Evolutionary conservation across 2,329 filamentous ascomycete species (phyloP).

Genomic region (Botrytis hyacinthi): DNA sequence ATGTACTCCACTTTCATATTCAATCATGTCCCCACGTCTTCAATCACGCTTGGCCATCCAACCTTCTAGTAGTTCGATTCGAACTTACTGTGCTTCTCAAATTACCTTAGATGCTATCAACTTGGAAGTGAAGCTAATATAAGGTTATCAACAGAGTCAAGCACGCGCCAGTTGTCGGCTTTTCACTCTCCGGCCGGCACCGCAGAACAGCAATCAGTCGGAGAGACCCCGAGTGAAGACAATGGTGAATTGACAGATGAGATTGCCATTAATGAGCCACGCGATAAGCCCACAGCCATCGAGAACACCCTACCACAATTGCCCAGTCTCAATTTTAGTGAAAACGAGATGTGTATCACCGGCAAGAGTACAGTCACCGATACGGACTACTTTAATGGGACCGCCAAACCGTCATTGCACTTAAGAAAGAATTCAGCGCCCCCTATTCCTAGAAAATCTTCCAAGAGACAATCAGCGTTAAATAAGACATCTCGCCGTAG

Average conservation of each 20-base stretch:
- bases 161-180: not conserved
- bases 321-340: slow-evolving; percentile 14
- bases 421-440: slow-evolving; percentile 27
- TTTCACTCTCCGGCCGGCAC: not conserved
- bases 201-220: not conserved
- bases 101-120: not conserved
- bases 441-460: slow-evolving; percentile 31
- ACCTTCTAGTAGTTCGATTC: too few species aligned
- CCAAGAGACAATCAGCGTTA: slow-evolving; percentile 26
- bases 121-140: slow-evolving; percentile 2
- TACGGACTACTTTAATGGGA: not conserved
- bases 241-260: not conserved
- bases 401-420: slow-evolving; percentile 16
- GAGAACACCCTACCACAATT: slow-evolving; percentile 3
- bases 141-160: not conserved
- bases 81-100: too few species aligned
- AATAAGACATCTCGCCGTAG: slow-evolving; percentile 17
- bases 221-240: not conserved
- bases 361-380: not conserved
- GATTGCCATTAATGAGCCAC: not conserved
- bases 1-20: not conserved
- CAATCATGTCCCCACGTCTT: not conserved
- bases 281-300: not conserved
- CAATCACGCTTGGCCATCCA: not conserved
- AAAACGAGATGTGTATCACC: not conserved